Evolutionary conservation across 176 grass and related monocot genomes (phyloP).

Genomic region (Chloris gayana): DNA sequence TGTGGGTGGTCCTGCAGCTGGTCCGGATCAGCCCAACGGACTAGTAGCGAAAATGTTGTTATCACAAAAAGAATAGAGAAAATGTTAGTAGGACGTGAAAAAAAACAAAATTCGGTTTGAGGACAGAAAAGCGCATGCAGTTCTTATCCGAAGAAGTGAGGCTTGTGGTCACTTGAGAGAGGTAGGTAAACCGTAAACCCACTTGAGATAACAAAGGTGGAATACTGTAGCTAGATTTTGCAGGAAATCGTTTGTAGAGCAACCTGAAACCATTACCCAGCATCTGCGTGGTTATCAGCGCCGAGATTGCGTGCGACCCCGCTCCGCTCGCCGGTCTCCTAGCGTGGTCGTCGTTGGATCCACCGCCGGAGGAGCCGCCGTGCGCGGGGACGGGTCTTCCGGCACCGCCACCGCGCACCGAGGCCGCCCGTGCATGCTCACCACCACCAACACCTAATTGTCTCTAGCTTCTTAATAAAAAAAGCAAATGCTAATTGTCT

Average conservation of each 20-base stretch:
- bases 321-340: not conserved
- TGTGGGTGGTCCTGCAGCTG: not conserved
- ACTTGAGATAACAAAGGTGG: no score
- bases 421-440: conserved; percentile 16
- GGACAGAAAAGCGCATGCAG: no score
- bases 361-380: not conserved
- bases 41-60: no score
- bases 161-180: no score
- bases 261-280: not conserved
- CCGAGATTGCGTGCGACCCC: not conserved
- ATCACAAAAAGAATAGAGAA: no score
- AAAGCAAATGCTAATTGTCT: not conserved
- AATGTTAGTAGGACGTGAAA: not conserved
- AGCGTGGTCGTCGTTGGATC: not conserved
- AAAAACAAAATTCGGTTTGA: not conserved
- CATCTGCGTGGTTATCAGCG: not conserved
- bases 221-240: no score
- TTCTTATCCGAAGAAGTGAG: no score
- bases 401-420: not conserved
- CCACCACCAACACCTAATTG: not conserved
- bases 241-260: no score
- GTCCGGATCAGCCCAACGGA: not conserved
- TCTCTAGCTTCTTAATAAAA: no score
- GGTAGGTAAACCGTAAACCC: no score
- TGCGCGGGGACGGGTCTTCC: not conserved